Evolutionary conservation across 192 early-diverging fungal species (phyloP).

Genomic region (Rhizoclosmatium globosum): DNA sequence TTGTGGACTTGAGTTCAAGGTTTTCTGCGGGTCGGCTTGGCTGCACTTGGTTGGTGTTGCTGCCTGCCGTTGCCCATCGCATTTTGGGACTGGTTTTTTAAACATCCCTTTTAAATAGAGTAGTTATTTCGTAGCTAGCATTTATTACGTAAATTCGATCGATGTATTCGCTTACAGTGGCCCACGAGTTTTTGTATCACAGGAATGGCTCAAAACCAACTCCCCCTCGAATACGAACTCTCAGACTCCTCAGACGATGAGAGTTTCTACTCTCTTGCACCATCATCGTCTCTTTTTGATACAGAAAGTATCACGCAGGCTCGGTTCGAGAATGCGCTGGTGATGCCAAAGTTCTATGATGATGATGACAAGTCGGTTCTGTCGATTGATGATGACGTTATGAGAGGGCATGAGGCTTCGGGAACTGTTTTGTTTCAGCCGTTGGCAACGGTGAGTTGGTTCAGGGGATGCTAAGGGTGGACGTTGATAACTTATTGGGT

Average conservation of each 20-base stretch:
- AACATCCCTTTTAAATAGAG: not conserved
- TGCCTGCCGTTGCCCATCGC: too few relatives aligned
- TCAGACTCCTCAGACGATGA: slow-evolving; percentile 23
- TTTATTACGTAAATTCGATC: not conserved
- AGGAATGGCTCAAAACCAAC: not conserved
- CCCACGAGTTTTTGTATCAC: not conserved
- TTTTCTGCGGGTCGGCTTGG: not conserved
- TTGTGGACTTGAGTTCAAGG: too few relatives aligned
- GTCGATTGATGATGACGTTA: slow-evolving; percentile 26
- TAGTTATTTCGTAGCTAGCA: not conserved
- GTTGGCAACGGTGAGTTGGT: slow-evolving; percentile 29
- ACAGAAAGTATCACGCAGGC: not conserved
- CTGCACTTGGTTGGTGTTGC: not conserved
- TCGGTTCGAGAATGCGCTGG: not conserved
- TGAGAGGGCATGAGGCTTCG: slow-evolving; percentile 12
- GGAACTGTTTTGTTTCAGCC: slow-evolving; percentile 28
- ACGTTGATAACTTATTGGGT: not conserved
- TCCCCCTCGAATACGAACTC: not conserved
- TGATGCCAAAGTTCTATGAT: not conserved
- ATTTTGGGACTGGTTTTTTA: too few relatives aligned
- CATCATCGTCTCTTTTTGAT: not conserved
- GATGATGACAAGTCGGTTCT: not conserved
- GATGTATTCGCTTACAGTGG: not conserved
- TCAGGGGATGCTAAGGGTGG: not conserved
- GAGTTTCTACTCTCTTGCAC: slow-evolving; percentile 14